A percentile compares a stretch with the other conserved stretches of the same genome.
Evolutionary conservation across 2,329 filamentous ascomycete species (phyloP).

Genomic region (Arthrobotrys megalospora): DNA sequence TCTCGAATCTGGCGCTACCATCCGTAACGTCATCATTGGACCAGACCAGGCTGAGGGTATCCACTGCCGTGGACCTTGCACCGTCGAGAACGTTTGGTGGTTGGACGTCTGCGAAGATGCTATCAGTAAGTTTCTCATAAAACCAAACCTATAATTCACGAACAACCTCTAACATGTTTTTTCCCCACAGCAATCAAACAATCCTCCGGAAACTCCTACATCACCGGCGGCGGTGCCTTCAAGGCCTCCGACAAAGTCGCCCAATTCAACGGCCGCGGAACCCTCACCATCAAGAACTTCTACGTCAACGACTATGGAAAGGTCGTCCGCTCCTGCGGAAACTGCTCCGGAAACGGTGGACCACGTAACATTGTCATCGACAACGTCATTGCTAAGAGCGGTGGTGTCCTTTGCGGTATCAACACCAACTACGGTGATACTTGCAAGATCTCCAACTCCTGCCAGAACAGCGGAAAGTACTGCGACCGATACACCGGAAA

Average conservation of each 20-base stretch:
- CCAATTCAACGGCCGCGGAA: slow-evolving; percentile 70
- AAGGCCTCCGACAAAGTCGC: slow-evolving; percentile 70
- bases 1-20: slow-evolving; percentile 52
- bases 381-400: slow-evolving; percentile 68
- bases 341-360: slow-evolving; percentile 66
- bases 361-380: slow-evolving; percentile 68
- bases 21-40: slow-evolving; percentile 67
- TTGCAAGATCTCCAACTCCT: slow-evolving; percentile 65
- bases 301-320: slow-evolving; percentile 69
- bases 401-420: slow-evolving; percentile 69
- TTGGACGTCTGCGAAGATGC: slow-evolving; percentile 63
- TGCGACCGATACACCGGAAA: slow-evolving; percentile 68
- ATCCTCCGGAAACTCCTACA: slow-evolving; percentile 65
- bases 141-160: background rate
- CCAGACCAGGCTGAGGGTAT: slow-evolving; percentile 68
- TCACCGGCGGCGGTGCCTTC: slow-evolving; percentile 70
- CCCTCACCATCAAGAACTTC: slow-evolving; percentile 66
- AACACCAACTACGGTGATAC: slow-evolving; percentile 67
- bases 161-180: background rate
- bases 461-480: slow-evolving; percentile 65
- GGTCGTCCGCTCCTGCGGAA: slow-evolving; percentile 71
- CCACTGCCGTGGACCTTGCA: slow-evolving; percentile 67
- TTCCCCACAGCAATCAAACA: slow-evolving; percentile 31
- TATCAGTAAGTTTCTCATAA: slow-evolving; percentile 16
- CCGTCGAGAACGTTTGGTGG: slow-evolving; percentile 63